These are phyloP conservation scores for Aspergillus ochraceoroseus DNA, from an alignment of 2,329 filamentous ascomycete genomes.

Conservation along the genomic window DNA sequence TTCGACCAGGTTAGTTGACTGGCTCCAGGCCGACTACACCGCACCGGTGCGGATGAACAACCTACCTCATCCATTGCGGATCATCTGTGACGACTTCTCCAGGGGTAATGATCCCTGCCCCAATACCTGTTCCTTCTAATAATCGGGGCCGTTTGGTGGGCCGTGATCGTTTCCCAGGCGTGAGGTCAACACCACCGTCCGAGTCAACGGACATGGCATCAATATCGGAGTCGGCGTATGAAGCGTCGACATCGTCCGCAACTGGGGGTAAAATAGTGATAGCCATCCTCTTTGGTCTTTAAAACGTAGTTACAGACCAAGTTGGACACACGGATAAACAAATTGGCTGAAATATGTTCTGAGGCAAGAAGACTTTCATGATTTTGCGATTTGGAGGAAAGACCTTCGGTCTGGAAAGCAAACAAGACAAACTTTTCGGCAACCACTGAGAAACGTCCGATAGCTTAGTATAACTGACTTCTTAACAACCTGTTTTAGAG, in stretches of 20 bases:
- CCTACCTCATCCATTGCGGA: conserved; percentile 82
- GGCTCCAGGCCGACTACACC: too few relatives aligned
- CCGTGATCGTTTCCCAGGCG: conserved; percentile 28
- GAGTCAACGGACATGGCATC: conserved; percentile 49
- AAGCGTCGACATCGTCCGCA: conserved; percentile 31
- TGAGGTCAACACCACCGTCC: conserved; percentile 39
- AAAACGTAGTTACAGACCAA: background rate
- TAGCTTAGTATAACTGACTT: too few relatives aligned
- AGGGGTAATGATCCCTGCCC: conserved; percentile 68
- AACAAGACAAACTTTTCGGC: conserved; percentile 20
- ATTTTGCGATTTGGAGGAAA: conserved; percentile 11
- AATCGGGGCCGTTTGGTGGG: conserved; percentile 39
- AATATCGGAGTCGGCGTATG: conserved; percentile 41
- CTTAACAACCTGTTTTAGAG: too few relatives aligned
- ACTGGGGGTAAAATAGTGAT: conserved; percentile 56
- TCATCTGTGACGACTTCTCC: conserved; percentile 84
- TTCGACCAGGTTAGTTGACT: background rate
- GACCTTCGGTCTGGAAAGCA: conserved; percentile 17
- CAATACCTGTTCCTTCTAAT: conserved; percentile 23
- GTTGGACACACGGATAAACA: background rate
- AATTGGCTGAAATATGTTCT: conserved; percentile 1
- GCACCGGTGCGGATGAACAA: conserved; percentile 2
- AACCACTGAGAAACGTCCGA: too few relatives aligned
- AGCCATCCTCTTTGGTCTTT: conserved; percentile 44
- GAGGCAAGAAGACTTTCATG: background rate